phyloP scores from a whole-genome alignment of 371 early-diverging fungal species.

The Lichtheimia hyalospora region DNA sequence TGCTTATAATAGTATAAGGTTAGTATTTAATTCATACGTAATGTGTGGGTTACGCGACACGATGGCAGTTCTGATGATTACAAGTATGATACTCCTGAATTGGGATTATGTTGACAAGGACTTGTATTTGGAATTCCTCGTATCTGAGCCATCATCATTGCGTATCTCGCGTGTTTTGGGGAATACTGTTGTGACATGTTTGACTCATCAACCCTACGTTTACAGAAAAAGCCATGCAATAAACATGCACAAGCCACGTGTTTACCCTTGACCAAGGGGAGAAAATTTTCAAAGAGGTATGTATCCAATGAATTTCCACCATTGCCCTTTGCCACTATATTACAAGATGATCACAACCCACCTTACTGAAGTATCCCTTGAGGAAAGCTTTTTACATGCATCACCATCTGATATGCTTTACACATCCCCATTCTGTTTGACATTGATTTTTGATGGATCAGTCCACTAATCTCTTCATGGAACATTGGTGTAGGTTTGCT shows the following conservation, averaged over 20 bases:
- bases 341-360: slow-evolving; percentile 15
- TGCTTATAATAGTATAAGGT: too few relatives aligned
- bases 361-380: slow-evolving; percentile 1
- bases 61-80: too few relatives aligned
- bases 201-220: too few relatives aligned
- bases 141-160: slow-evolving; percentile 18
- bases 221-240: too few relatives aligned
- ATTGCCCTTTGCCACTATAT: not conserved
- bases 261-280: too few relatives aligned
- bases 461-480: not conserved
- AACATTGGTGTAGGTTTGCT: not conserved
- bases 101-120: slow-evolving; percentile 19
- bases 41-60: too few relatives aligned
- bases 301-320: not conserved
- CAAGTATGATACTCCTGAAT: slow-evolving; percentile 3
- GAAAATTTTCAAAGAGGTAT: not conserved
- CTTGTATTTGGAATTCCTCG: slow-evolving; percentile 35
- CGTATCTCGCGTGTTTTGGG: not conserved
- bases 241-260: too few relatives aligned
- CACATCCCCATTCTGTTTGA: slow-evolving; percentile 1
- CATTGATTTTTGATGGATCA: not conserved
- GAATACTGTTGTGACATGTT: not conserved
- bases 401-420: slow-evolving; percentile 42
- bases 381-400: slow-evolving; percentile 42
- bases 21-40: too few relatives aligned